These are phyloP conservation scores for Coffea eugenioides DNA, from an alignment of 257 asterid species.

Conservation along the genomic window DNA sequence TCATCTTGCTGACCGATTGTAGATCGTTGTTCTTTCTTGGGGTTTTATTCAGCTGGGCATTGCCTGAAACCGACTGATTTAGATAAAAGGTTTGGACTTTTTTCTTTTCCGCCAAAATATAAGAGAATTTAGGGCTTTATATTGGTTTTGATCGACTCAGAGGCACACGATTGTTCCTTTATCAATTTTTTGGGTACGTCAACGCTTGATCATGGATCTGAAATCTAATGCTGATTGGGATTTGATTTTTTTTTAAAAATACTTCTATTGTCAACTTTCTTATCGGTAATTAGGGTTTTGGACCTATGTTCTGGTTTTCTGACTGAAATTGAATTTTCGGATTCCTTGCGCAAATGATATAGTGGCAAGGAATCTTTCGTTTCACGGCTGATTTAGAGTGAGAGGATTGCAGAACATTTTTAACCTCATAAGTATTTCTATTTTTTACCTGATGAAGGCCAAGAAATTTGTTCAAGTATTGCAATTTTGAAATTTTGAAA, in stretches of 20 bases:
- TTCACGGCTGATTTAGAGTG: neutral
- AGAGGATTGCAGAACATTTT: neutral
- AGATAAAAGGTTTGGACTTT: neutral
- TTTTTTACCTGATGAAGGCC: neutral
- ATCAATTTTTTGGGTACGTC: neutral
- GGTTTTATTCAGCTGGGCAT: neutral
- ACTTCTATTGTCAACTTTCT: neutral
- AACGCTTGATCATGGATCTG: neutral
- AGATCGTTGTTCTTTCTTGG: neutral
- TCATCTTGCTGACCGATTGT: neutral
- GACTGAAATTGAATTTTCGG: neutral
- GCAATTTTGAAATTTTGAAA: neutral
- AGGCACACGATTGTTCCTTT: neutral
- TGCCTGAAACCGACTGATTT: neutral
- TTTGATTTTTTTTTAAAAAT: neutral
- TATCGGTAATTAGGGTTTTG: neutral
- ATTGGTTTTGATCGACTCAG: neutral
- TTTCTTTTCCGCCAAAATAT: neutral
- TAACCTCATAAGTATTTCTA: neutral
- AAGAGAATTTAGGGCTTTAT: neutral
- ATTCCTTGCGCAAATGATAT: neutral
- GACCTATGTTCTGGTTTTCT: neutral
- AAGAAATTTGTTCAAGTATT: neutral
- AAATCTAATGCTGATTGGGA: neutral
- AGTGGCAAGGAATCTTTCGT: neutral